Evolutionary conservation across 192 early-diverging fungal species (phyloP).

Genomic region (Entomortierella chlamydospora): DNA sequence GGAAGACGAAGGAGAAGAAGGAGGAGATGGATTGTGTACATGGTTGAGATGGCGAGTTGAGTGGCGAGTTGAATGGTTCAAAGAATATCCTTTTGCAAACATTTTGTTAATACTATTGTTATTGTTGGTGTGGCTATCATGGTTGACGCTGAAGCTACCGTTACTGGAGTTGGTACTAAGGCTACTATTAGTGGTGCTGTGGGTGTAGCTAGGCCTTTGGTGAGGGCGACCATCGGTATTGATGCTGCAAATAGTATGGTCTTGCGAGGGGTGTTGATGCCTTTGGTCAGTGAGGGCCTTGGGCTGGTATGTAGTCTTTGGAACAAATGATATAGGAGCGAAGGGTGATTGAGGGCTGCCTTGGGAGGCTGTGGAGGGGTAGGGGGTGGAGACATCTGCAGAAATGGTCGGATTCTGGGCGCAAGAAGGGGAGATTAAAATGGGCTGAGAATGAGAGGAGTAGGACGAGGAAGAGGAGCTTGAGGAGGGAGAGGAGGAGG

Average conservation of each 20-base stretch:
- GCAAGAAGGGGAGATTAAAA: conserved; percentile 2
- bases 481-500: conserved; percentile 11
- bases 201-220: background rate
- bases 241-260: background rate
- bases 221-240: background rate
- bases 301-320: conserved; percentile 5
- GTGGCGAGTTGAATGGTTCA: background rate
- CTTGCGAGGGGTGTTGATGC: conserved; percentile 1
- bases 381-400: background rate
- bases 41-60: no score
- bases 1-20: background rate
- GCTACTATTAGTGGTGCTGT: background rate
- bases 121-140: background rate
- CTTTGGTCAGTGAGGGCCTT: conserved; percentile 5
- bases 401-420: background rate
- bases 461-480: conserved; percentile 13
- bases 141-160: background rate
- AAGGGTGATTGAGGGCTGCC: background rate
- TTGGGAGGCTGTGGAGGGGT: background rate
- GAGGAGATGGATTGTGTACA: no score
- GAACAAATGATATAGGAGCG: background rate
- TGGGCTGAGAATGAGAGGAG: conserved; percentile 1
- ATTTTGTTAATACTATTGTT: background rate
- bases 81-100: conserved; percentile 10
- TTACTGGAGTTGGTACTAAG: background rate